Conservation (phyloP, 768 basidiomycete genomes). For the Suillus subaureus region DNA sequence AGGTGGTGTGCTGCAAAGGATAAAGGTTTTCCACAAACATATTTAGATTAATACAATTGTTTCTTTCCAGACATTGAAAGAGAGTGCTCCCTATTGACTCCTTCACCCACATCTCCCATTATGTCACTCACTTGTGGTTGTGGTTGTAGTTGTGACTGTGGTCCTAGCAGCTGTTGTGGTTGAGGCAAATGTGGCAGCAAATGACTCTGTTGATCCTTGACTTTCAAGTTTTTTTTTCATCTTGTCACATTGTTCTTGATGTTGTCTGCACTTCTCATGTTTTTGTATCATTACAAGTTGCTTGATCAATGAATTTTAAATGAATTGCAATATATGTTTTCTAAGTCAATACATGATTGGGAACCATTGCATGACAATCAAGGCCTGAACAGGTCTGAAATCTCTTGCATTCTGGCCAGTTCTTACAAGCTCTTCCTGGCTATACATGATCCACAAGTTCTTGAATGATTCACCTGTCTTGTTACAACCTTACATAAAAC, state of each 20-base stretch:
- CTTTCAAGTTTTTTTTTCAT: too few relatives aligned
- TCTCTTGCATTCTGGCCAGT: background rate
- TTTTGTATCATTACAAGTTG: too few relatives aligned
- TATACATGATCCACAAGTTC: background rate
- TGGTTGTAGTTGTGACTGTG: background rate
- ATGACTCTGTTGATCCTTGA: background rate
- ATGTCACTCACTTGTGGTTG: background rate
- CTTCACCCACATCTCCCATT: background rate
- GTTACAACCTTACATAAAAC: background rate
- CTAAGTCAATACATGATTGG: background rate
- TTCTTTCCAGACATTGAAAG: background rate
- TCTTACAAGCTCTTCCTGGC: background rate
- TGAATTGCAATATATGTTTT: too few relatives aligned
- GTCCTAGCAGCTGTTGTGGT: background rate
- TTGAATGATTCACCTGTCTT: slow-evolving; percentile 1
- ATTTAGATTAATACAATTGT: too few relatives aligned
- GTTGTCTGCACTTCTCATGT: too few relatives aligned
- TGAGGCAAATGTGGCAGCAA: background rate
- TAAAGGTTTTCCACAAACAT: too few relatives aligned
- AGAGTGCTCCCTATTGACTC: background rate
- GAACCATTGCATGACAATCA: background rate
- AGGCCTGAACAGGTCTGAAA: background rate
- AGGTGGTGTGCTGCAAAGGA: too few relatives aligned
- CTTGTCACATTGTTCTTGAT: too few relatives aligned
- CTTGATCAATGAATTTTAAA: background rate